Base-by-base conservation (phyloP, 2,329 filamentous ascomycete genomes). In the Mariannaea sp. region DNA sequence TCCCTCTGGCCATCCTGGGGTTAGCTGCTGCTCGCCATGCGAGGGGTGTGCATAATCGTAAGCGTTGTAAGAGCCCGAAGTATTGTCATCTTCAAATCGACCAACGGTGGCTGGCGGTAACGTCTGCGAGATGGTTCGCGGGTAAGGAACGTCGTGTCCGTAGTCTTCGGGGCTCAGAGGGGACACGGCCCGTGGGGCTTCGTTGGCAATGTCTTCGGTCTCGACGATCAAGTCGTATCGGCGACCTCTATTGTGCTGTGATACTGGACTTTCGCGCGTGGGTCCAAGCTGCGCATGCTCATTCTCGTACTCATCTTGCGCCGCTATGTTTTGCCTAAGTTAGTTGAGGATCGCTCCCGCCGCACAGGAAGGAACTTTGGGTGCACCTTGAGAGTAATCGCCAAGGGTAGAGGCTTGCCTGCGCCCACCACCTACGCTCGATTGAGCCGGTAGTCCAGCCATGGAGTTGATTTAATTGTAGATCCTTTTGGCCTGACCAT, bases 271-370 rank as follows among this genome's bases (percentile, higher is more conserved):
- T 43, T 24, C 32, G 30, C 41, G 7, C 26, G 41, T 38, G 52
- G 46, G 36, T 30, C 42, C 35, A 12, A 14, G 14, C 13, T 39
- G 41, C 17, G 33, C 33, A 27, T 47, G 53, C 48, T 56, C 53
- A 48, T 45, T 39, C 24, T 55, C 54, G 39, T 58, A 29, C 39
- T 54, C 55, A 16, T 60, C 43, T 39, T 56, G 52, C 20, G 52
- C 47, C 14, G 52, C 52, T 55, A 30, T 17, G 29, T 14, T 22
- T 26, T 16, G 40, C n/a, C n/a, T n/a, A n/a, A n/a, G n/a, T 55
- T 32, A 50, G 46, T 42, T 38, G 36, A 36, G 13, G 38, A 27
- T 48, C 32, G 45, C 16, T n/a, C 13, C 22, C 13, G 10, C 36
- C 10, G 2, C 16, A 20, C 2, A 19, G 33, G 32, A 36, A 22